Evolutionary conservation across 768 basidiomycete species (phyloP), one percentile per base, ranked within the genome.

Genomic region (Leccinum boreale): DNA sequence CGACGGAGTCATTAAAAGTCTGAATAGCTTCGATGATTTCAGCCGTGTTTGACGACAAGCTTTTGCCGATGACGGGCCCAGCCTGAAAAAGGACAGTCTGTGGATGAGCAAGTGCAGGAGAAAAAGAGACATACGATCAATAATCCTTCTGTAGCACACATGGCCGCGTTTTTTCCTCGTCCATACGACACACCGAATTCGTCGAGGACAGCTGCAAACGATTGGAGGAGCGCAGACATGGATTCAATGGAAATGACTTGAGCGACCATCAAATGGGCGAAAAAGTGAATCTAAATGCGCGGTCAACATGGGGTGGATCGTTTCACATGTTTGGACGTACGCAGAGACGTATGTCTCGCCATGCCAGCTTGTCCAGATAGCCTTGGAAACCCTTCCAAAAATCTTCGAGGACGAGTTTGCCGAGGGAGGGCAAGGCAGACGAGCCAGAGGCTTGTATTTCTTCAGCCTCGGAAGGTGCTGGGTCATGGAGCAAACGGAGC

Each of bases 381-480:
- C 84, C 81, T 65, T 94, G 91, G 70, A 98, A 97, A 3, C 89
- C 90, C 73, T 90, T 91, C 84, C 89, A 90, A 58, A 94, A 88
- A 67, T 98, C 94, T 62, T 94, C 89, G 19, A 96, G 74, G 15
- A 95, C 79, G 47, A 87, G 82, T 53, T 81, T 81, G 2, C 91
- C 90, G 0, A 90, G 70, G 0, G 85, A 77, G n/a, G 68, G 62
- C 42, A 50, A 28, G 15, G 71, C 54, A 15, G 73, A 70, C 7
- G 72, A 70, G 17, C 64, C 68, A 12, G 74, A 73, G 3, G 66
- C 54, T n/a, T 58, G 62, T 1, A 55, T 58, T 6, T 56, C 56
- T 2, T 70, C 70, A 33, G 73, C 73, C 42, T 79, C 81, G 39
- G 73, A 64, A 17, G 66, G 60, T 11, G 65, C 57, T 36, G 72